A percentile compares a stretch with the other conserved stretches of the same genome.
phyloP scores from a whole-genome alignment of 169 alveolate species.

The Plasmodium coatneyi region DNA sequence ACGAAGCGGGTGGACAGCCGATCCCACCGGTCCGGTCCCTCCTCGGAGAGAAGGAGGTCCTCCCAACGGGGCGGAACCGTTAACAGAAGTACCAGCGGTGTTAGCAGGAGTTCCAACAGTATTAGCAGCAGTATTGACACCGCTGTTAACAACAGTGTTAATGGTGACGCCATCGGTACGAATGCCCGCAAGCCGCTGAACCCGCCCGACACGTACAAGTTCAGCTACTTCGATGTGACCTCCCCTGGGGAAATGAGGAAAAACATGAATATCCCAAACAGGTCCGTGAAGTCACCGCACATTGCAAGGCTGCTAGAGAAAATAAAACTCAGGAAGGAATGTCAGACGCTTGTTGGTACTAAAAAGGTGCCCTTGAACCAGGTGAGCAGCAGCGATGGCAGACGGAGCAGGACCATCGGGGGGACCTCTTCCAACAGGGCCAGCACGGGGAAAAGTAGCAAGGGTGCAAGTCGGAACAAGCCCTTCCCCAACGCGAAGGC shows the following conservation, averaged over 20 bases:
- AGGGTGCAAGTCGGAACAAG: not conserved
- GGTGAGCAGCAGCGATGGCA: conserved; percentile 11
- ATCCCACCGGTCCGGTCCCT: not conserved
- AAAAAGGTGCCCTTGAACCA: conserved; percentile 41
- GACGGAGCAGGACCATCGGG: conserved; percentile 16
- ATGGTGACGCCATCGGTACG: not conserved
- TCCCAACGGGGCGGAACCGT: not conserved
- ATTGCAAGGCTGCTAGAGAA: conserved; percentile 60
- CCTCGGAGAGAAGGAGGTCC: conserved; percentile 11
- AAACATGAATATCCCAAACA: conserved; percentile 26
- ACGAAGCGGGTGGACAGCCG: not conserved
- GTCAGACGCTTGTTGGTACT: conserved; percentile 44
- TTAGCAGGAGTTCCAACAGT: not conserved
- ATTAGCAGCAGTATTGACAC: not conserved
- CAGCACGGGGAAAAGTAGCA: not conserved
- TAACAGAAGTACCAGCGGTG: not conserved
- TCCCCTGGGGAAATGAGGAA: conserved; percentile 55
- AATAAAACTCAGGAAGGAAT: conserved; percentile 52
- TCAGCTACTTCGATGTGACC: conserved; percentile 56
- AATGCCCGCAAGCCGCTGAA: conserved; percentile 20
- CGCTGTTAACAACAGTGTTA: not conserved
- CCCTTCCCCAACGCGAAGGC: not conserved
- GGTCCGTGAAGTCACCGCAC: conserved; percentile 70
- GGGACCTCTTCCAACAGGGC: not conserved
- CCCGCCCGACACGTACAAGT: conserved; percentile 45